phyloP scores from a whole-genome alignment of 2,329 filamentous ascomycete species.

The Epichloe hybrida region DNA sequence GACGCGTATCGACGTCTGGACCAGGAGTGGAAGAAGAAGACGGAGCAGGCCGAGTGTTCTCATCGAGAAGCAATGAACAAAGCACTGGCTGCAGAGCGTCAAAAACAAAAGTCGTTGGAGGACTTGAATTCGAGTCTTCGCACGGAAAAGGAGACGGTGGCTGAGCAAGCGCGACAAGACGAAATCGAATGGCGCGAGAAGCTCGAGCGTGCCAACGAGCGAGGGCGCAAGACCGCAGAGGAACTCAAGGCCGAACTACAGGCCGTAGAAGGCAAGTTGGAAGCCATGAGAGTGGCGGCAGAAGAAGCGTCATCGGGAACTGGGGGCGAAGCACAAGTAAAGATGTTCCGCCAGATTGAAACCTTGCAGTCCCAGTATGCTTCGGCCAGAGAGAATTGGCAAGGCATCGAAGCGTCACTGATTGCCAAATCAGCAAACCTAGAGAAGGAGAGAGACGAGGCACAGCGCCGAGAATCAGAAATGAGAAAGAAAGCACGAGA shows the following conservation, averaged over 20 bases:
- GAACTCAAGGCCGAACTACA: constrained; percentile 69
- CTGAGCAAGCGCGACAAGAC: constrained; percentile 57
- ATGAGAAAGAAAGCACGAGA: constrained; percentile 83
- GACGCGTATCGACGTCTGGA: constrained; percentile 55
- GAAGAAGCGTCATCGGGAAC: constrained; percentile 82
- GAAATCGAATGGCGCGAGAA: constrained; percentile 61
- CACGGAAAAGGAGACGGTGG: constrained; percentile 63
- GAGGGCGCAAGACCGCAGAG: constrained; percentile 51
- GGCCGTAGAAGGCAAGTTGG: constrained; percentile 76
- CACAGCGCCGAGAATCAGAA: constrained; percentile 68
- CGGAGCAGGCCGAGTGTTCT: constrained; percentile 48
- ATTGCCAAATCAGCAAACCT: constrained; percentile 62
- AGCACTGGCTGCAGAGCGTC: constrained; percentile 52
- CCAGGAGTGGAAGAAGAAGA: constrained; percentile 53
- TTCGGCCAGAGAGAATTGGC: constrained; percentile 93
- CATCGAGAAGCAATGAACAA: constrained; percentile 55
- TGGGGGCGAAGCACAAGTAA: constrained; percentile 72
- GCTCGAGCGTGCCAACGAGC: constrained; percentile 58
- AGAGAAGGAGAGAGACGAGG: constrained; percentile 86
- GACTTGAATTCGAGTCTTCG: constrained; percentile 50
- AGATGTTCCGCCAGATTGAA: constrained; percentile 85
- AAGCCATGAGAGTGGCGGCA: constrained; percentile 69
- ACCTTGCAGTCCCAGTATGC: constrained; percentile 92
- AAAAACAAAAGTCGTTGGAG: constrained; percentile 40
- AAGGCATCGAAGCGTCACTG: constrained; percentile 81